Percentiles rank a stretch among this genome's conserved stretches.
phyloP scores from a whole-genome alignment of 106 monocot genomes.

The Acanthochlamys bracteata region DNA sequence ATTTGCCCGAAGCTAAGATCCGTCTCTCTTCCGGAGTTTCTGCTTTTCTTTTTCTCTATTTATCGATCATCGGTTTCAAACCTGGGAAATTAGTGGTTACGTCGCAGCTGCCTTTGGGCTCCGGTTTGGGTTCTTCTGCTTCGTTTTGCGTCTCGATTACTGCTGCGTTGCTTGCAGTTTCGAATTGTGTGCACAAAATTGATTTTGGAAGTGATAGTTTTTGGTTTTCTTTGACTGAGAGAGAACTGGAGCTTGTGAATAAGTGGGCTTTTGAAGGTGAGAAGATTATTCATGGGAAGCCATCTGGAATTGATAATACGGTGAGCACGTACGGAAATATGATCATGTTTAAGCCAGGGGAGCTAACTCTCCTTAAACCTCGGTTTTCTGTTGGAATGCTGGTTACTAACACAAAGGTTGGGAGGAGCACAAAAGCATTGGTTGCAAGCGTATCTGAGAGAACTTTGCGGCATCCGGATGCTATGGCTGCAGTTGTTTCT shows the following conservation, averaged over 20 bases:
- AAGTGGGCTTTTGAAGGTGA: constrained; percentile 96
- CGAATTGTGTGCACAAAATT: no score
- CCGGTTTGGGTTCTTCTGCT: constrained; percentile 91
- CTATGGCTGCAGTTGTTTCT: constrained; percentile 70
- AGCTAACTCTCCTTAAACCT: constrained; percentile 47
- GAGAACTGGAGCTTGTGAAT: constrained; percentile 78
- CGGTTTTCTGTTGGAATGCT: constrained; percentile 70
- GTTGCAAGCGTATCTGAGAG: constrained; percentile 76
- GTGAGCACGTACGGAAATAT: constrained; percentile 80
- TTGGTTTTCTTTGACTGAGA: constrained; percentile 35
- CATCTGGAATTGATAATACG: constrained; percentile 92
- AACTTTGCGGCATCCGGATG: constrained; percentile 57
- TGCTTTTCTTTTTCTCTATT: constrained; percentile 78
- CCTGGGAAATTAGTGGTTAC: constrained; percentile 41
- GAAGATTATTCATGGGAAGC: constrained; percentile 90
- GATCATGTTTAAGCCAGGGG: constrained; percentile 67
- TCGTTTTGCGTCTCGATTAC: constrained; percentile 72
- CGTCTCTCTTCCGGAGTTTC: constrained; percentile 53
- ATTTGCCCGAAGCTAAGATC: constrained; percentile 61
- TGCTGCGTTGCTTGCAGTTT: constrained; percentile 55
- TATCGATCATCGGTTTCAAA: constrained; percentile 59
- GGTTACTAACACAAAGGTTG: constrained; percentile 85
- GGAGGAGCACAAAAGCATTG: constrained; percentile 80
- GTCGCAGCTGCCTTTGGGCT: constrained; percentile 72
- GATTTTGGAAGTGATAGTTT: no score